Base-by-base conservation (phyloP, 176 grass and related monocot species). In the Guadua angustifolia region DNA sequence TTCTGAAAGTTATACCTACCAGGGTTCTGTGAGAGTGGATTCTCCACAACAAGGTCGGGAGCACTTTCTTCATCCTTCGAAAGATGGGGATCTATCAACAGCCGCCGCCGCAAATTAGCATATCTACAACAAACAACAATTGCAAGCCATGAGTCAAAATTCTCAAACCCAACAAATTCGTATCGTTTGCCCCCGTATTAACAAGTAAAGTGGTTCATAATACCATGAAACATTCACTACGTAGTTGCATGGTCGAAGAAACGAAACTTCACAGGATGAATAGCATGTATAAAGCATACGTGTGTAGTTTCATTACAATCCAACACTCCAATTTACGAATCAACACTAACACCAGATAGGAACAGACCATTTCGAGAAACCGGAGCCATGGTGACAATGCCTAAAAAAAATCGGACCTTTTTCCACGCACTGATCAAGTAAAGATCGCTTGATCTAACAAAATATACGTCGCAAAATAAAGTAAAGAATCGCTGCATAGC, bases 11-110 rank as follows among this genome's bases (percentile, higher is more conserved):
- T 26, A 55, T 79, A 80, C 71, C 76, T 80, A 87, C 88, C 96
- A 90, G 96, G 96, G 71, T 90, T 98, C 85, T 98, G 96, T 46
- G 96, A 98, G 24, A 98, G 73, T 45, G 96, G 96, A 77, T 98
- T 94, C 72, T 98, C 96, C 76, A 95, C 73, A 45, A 74, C 21
- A 73, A 89, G 85, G 82, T 92, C 70, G 66, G 77, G 85, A 60
- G 58, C 59, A 22, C 57, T 76, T 76, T 73, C 92, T 77, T 98
- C 96, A 82, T 98, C 96, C 87, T 95, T 98, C 2, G 83, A 90
- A 63, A 95, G 80, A 90, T 98, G 96, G 32, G 96, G 91, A 87
- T 98, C 91, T 32, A 98, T 90, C 77, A 98, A 63, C 58, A 98
- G 88, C 45, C 83, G 71, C 4, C 93, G 72, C 40, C 91, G 90